A percentile compares a stretch with the other conserved stretches of the same genome.
These are phyloP conservation scores for Alternaria sp. DNA, from an alignment of 2,329 filamentous ascomycete genomes.

Conservation along the genomic window DNA sequence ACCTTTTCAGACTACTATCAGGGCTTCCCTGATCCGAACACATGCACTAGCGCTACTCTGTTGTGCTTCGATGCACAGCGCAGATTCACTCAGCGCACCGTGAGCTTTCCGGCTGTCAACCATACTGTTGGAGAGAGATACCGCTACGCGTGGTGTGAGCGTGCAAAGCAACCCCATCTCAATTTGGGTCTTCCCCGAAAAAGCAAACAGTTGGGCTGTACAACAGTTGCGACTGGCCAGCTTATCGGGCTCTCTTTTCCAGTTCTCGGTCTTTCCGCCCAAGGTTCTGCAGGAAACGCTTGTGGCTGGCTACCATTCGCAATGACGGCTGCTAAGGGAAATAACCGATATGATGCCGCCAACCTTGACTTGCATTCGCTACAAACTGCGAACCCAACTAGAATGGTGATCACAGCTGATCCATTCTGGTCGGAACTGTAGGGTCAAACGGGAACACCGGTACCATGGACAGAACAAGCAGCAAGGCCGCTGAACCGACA, in stretches of 20 bases:
- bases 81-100: conserved; percentile 8
- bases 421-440: background rate
- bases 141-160: conserved; percentile 39
- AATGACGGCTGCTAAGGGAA: conserved; percentile 10
- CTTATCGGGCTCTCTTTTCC: conserved; percentile 15
- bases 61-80: conserved; percentile 11
- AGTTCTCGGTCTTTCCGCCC: conserved; percentile 11
- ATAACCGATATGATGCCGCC: conserved; percentile 14
- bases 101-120: conserved; percentile 9
- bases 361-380: background rate
- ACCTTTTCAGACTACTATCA: conserved; percentile 22
- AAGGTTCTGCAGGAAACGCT: conserved; percentile 5
- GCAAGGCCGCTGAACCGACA: conserved; percentile 11
- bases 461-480: conserved; percentile 1
- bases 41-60: conserved; percentile 8
- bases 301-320: conserved; percentile 15
- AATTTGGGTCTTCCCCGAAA: conserved; percentile 17
- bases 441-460: background rate
- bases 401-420: conserved; percentile 6
- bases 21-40: conserved; percentile 23
- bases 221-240: conserved; percentile 23
- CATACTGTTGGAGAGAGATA: conserved; percentile 27
- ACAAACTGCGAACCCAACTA: background rate
- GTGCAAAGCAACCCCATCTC: conserved; percentile 18
- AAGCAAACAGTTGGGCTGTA: conserved; percentile 12